Base-by-base conservation (phyloP, 192 early-diverging fungal genomes). In the Oehlia diaphana region DNA sequence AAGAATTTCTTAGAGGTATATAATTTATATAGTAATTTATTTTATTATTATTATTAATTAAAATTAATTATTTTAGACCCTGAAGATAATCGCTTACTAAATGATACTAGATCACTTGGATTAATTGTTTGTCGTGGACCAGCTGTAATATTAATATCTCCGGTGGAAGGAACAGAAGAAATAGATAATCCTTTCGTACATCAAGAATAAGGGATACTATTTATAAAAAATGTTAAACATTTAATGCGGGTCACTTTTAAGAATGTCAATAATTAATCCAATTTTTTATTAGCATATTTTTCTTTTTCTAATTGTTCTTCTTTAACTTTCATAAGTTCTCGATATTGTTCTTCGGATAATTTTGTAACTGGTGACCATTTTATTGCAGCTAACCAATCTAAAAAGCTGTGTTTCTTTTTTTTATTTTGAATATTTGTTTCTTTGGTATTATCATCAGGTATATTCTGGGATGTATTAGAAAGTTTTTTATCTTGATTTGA, bases 81-180 rank as follows among this genome's bases (percentile, higher is more conserved):
- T 6, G 86, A 87, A 50, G 82, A 85, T 72, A 83, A 84, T 13
- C 79, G 79, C 26, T 63, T 87, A 26, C 76, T 85, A 49, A 82
- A 90, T 71, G 82, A 90, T 78, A 92, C 87, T 67, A 91, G 95
- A 77, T 82, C 87, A 26, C 82, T 99, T 26, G 96, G 97, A 4
- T 88, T 99, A 33, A 89, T 96, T 1, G 95, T 99, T 42, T 93
- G 92, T 76, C 91, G 97, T 81, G 95, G 96, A 9, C 94, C 96
- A 1, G 90, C 94, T 35, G 88, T 99, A 77, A 96, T 97, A 68
- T 83, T 95, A 80, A 91, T 99, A 77, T 95, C 95, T 67, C 97
- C 97, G 5, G 86, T 92, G 19, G 96, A 98, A 79, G 96, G 96
- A 53, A 91, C 92, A 9, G 92, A 96, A 76, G 92, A 94, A 81